A percentile compares a stretch with the other conserved stretches of the same genome.
Evolutionary conservation across 1,139 yeast species (phyloP).

Genomic region (Protomyces arabidopsidicola): DNA sequence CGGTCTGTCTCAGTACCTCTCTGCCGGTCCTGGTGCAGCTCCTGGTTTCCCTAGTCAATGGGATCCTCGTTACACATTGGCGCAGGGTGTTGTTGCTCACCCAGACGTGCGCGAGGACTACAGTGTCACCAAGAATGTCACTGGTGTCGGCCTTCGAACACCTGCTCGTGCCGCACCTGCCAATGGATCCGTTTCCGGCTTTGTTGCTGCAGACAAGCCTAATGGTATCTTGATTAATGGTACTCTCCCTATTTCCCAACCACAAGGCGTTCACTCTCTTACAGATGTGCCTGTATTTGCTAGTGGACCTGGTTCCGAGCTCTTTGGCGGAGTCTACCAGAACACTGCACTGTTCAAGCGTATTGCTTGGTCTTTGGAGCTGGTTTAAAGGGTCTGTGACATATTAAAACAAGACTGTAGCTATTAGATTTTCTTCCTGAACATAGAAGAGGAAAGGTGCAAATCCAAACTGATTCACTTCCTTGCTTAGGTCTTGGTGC

Average conservation of each 20-base stretch:
- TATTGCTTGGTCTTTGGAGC: background rate
- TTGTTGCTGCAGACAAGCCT: background rate
- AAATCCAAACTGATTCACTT: background rate
- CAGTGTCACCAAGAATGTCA: conserved; percentile 7
- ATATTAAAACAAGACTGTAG: background rate
- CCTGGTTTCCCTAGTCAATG: conserved; percentile 8
- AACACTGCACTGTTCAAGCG: background rate
- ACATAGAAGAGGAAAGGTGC: background rate
- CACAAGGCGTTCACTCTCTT: conserved; percentile 9
- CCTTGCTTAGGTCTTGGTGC: background rate
- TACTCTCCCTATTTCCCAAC: background rate
- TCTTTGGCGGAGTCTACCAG: conserved; percentile 5
- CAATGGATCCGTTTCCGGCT: background rate
- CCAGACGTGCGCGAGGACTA: conserved; percentile 13
- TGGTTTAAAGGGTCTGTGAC: background rate
- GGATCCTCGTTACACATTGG: conserved; percentile 12
- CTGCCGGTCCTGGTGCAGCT: background rate
- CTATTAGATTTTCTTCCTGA: background rate
- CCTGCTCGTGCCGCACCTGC: conserved; percentile 2
- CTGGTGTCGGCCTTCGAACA: background rate
- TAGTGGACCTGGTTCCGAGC: conserved; percentile 1
- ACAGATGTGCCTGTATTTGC: conserved; percentile 13
- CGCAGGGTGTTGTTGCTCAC: conserved; percentile 5
- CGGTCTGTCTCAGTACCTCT: conserved; percentile 5
- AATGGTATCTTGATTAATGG: background rate